Percentiles rank a stretch among this genome's conserved stretches.
Conservation (phyloP, 495 filamentous ascomycete genomes). For the Penicillium dipodomyicola region DNA sequence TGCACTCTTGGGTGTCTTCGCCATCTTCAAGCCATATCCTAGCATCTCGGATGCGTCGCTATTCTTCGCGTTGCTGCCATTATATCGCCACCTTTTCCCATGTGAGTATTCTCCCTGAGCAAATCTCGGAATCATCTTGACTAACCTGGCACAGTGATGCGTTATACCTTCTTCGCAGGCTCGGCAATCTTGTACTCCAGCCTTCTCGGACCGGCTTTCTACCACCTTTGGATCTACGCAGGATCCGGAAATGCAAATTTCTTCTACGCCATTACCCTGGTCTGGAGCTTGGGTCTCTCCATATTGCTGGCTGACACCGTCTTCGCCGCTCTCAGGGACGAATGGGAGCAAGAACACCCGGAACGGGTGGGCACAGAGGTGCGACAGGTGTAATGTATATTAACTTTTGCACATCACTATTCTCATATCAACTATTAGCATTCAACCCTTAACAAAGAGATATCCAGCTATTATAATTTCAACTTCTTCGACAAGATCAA, state of each 20-base stretch:
- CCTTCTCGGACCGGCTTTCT: constrained; percentile 90
- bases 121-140: neutral
- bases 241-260: constrained; percentile 98
- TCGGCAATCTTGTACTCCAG: constrained; percentile 81
- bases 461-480: constrained; percentile 10
- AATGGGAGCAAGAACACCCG: constrained; percentile 90
- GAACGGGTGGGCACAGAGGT: constrained; percentile 86
- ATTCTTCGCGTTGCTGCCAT: constrained; percentile 75
- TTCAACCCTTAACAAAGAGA: neutral
- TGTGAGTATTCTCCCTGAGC: constrained; percentile 48
- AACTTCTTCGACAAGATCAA: constrained; percentile 66
- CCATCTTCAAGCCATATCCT: constrained; percentile 94
- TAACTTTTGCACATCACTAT: neutral
- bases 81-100: constrained; percentile 94
- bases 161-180: constrained; percentile 84
- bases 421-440: constrained; percentile 5
- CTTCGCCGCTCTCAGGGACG: constrained; percentile 85
- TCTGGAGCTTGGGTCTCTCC: constrained; percentile 88
- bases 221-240: constrained; percentile 97
- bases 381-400: constrained; percentile 66
- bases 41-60: constrained; percentile 83
- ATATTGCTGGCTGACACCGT: constrained; percentile 77
- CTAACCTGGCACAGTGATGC: constrained; percentile 63
- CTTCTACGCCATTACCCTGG: constrained; percentile 97
- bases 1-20: constrained; percentile 79